phyloP scores from a whole-genome alignment of 176 grass and related monocot species.

The Pharus latifolius region DNA sequence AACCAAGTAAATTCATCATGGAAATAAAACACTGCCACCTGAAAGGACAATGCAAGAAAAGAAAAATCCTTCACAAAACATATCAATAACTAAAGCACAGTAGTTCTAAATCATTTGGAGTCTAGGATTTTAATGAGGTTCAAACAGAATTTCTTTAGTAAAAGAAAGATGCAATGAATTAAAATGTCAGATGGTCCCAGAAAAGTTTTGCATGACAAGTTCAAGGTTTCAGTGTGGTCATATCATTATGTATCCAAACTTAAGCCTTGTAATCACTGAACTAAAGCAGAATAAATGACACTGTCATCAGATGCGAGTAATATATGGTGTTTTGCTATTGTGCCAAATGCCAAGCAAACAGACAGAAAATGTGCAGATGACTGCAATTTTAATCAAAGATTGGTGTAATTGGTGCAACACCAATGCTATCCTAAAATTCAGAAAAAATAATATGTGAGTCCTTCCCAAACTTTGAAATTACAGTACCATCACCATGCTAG shows the following conservation, averaged over 20 bases:
- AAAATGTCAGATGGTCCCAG: neutral
- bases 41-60: constrained; percentile 24
- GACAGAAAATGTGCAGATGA: too few relatives aligned
- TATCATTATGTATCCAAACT: too few relatives aligned
- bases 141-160: neutral
- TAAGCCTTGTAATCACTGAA: too few relatives aligned
- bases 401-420: too few relatives aligned
- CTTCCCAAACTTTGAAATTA: neutral
- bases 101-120: neutral
- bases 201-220: too few relatives aligned
- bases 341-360: too few relatives aligned
- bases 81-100: neutral
- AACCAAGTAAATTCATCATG: constrained; percentile 87
- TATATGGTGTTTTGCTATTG: too few relatives aligned
- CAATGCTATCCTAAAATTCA: too few relatives aligned
- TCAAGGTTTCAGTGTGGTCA: too few relatives aligned
- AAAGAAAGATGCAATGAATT: neutral
- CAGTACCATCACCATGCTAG: neutral
- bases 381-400: too few relatives aligned
- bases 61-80: neutral
- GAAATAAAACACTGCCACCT: constrained; percentile 99
- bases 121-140: neutral
- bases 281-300: too few relatives aligned
- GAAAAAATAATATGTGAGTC: neutral
- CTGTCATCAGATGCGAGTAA: too few relatives aligned